Evolutionary conservation across 805 yeast genomes (phyloP), one percentile per base, ranked within the genome.

Genomic region (Pichia scutulata): DNA sequence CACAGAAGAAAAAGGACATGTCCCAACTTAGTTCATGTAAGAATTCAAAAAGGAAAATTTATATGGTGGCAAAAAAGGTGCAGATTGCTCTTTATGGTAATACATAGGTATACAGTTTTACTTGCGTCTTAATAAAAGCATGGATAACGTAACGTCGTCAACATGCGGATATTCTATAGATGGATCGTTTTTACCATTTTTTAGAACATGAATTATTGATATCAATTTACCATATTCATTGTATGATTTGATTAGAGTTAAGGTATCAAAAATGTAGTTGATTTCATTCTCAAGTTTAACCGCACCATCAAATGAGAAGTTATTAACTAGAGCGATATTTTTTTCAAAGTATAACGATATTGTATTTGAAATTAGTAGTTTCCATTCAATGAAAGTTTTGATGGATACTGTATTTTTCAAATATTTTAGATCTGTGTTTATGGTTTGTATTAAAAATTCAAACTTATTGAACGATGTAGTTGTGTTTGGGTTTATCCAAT

Each of bases 341-440:
- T 60, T 65, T 60, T 69, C 70, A 45, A 75, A 60, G 47, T 71
- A 70, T 19, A 54, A 54, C 2, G 70, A 62, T n/a, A 74, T 48
- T 3, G 61, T 59, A 6, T 48, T 43, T 1, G 70, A 58, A 9
- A 73, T 50, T 12, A 50, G 43, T 5, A 57, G 46, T 39, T 61
- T 56, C 37, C 70, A 52, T 6, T 56, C 52, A 23, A 61, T 54
- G 47, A 56, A 63, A 44, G 70, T 73, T 7, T 62, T 53, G 1
- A 50, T 44, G 7, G 71, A 65, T 14, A 68, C 55, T 18, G 71
- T 64, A 21, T 52, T 55, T 18, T 59, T 42, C 42, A 73, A 52
- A 46, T 60, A 69, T 0, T 44, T 40, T 6, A 74, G 50, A 30
- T 69, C 68, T 16, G 56, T 52, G 2, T 55, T 30, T 7, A 72